phyloP scores from a whole-genome alignment of 345 rosid species.

The Euphorbia peplus region DNA sequence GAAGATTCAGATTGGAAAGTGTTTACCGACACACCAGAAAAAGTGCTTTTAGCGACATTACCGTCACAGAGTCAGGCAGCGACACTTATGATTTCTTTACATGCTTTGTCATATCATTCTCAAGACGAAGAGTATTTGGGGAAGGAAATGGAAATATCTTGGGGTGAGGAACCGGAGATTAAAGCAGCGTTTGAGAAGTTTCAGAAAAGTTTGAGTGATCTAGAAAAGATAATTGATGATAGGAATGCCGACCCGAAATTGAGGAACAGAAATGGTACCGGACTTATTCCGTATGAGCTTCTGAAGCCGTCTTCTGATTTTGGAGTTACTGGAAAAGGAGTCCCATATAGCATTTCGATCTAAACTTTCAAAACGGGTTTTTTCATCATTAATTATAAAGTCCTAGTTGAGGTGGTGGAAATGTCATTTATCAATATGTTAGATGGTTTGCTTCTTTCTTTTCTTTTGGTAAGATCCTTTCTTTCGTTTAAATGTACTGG shows the following conservation, averaged over 20 bases:
- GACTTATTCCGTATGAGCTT: slow-evolving; percentile 26
- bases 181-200: slow-evolving; percentile 25
- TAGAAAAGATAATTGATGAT: slow-evolving; percentile 20
- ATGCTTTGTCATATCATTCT: slow-evolving; percentile 24
- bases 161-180: slow-evolving; percentile 16
- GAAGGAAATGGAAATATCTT: slow-evolving; percentile 16
- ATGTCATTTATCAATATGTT: no score
- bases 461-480: no score
- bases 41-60: slow-evolving; percentile 29
- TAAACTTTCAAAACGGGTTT: neutral
- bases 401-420: no score
- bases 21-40: slow-evolving; percentile 36
- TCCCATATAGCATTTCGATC: slow-evolving; percentile 27
- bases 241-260: slow-evolving; percentile 21
- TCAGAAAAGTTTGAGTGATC: slow-evolving; percentile 6
- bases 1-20: slow-evolving; percentile 32
- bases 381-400: no score
- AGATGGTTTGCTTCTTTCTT: no score
- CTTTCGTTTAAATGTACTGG: no score
- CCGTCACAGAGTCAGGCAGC: slow-evolving; percentile 53
- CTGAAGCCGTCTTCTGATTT: slow-evolving; percentile 22
- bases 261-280: slow-evolving; percentile 30
- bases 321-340: slow-evolving; percentile 27
- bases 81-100: slow-evolving; percentile 19
- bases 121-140: slow-evolving; percentile 33